Base-by-base conservation (phyloP, 2,329 filamentous ascomycete genomes). In the Neonectria magnoliae region DNA sequence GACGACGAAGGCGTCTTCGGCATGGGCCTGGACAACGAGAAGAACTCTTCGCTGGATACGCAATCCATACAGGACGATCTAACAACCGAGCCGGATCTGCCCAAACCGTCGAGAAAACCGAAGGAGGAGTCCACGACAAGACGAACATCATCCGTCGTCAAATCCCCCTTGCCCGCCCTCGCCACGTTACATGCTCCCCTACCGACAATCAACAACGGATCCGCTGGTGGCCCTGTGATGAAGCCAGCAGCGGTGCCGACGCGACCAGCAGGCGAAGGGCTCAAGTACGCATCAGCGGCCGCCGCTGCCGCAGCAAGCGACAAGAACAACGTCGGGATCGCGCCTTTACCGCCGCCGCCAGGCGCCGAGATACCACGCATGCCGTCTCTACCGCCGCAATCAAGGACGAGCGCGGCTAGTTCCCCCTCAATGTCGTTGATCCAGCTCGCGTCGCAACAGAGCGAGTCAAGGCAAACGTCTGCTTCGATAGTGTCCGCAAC, bases 201-300 rank as follows among this genome's bases (percentile, higher is more conserved):
- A 72, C 80, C 89, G 11, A 87, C 84, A 62, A 86, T 86, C 62
- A 85, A 87, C 71, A 92, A 87, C 76, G 87, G 87, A 76, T 77
- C 69, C 42, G 71, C 85, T 55, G 81, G 86, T 62, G 85, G 84
- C 57, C 85, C 84, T 57, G 82, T 85, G 57, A 98, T 98, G 95
- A 99, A 98, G 83, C 95, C 96, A 13, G 96, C 96, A 18, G 90
- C 93, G 18, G 81, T 94, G 73, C 96, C 96, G 1, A 90, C 92
- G 64, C 89, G 95, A 77, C 90, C 93, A 7, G 92, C 93, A 4
- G 94, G 94, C 52, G 95, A 98, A 78, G 93, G 92, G 1, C 84
- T 99, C 70, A 98, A 98, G 81, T 99, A 99, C 77, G 96, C 96
- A 48, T 98, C 96, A 41, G 96, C 96, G 0, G 96, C 96, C 0